Evolutionary conservation across 371 early-diverging fungal species (phyloP).

Genomic region (Mortierella sp.): DNA sequence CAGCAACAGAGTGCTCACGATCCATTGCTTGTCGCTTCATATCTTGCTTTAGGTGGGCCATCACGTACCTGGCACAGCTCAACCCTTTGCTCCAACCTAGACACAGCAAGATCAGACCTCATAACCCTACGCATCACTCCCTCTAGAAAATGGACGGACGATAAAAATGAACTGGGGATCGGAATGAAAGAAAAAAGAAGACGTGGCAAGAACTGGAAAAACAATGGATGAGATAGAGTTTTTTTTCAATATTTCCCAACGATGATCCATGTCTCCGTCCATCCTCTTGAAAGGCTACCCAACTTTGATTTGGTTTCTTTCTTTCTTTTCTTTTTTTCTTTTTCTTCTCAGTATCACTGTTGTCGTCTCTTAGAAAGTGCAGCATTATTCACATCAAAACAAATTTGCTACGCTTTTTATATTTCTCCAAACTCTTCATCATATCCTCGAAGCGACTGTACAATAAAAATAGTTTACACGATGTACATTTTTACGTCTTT

Average conservation of each 20-base stretch:
- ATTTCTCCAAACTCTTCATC: neutral
- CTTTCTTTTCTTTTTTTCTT: neutral
- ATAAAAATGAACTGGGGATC: neutral
- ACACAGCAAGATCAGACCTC: conserved; percentile 73
- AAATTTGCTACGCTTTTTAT: neutral
- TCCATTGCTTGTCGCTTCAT: neutral
- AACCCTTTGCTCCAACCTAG: conserved; percentile 77
- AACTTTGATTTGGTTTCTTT: neutral
- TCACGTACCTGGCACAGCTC: conserved; percentile 82
- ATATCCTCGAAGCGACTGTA: conserved; percentile 11
- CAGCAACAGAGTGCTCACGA: neutral
- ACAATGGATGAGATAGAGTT: neutral
- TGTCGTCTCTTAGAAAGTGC: neutral
- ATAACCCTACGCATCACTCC: conserved; percentile 27
- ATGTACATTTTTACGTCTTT: neutral
- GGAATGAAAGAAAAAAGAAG: neutral
- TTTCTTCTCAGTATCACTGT: neutral
- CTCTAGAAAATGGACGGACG: conserved; percentile 8
- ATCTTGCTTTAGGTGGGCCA: conserved; percentile 72
- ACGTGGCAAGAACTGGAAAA: neutral
- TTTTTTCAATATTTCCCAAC: neutral
- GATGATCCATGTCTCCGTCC: neutral
- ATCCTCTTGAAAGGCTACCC: neutral
- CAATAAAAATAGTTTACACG: conserved; percentile 20
- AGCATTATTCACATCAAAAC: neutral